Evolutionary conservation across 345 rosid genomes (phyloP).

Genomic region (Salix exigua): DNA sequence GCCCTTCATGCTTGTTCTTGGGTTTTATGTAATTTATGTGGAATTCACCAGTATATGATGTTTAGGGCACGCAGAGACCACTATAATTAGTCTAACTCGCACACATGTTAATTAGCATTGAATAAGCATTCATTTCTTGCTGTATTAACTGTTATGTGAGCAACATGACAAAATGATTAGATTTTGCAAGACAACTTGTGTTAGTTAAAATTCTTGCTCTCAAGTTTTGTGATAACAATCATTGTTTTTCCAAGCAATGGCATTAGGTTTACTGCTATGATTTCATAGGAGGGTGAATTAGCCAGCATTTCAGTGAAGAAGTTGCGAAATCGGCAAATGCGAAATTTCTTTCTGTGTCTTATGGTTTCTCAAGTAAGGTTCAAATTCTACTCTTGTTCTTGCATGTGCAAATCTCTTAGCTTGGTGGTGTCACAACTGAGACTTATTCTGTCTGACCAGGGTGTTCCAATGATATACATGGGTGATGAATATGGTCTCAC

Average conservation of each 20-base stretch:
- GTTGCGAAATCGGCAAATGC: slow-evolving; percentile 87
- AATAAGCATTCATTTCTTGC: neutral
- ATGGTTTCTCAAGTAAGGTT: slow-evolving; percentile 88
- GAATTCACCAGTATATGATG: neutral
- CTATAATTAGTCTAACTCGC: neutral
- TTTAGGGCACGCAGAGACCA: neutral
- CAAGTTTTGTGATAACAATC: neutral
- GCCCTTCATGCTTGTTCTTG: slow-evolving; percentile 1
- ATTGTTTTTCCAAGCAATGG: neutral
- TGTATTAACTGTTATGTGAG: neutral
- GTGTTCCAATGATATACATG: slow-evolving; percentile 95
- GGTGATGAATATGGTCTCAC: slow-evolving; percentile 99
- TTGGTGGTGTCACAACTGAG: neutral
- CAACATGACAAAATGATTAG: neutral
- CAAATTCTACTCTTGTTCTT: neutral
- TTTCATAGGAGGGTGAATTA: slow-evolving; percentile 77
- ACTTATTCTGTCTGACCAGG: slow-evolving; percentile 42
- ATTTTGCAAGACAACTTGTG: neutral
- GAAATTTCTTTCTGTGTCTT: slow-evolving; percentile 82
- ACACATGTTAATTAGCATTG: neutral
- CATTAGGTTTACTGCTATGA: slow-evolving; percentile 1
- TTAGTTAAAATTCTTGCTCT: neutral
- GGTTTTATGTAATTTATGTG: neutral
- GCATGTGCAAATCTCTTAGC: neutral
- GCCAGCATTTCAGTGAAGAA: slow-evolving; percentile 74